Percentiles rank a stretch among this genome's conserved stretches.
Conservation (phyloP, 2,329 filamentous ascomycete species). For the Colletotrichum eleusines region DNA sequence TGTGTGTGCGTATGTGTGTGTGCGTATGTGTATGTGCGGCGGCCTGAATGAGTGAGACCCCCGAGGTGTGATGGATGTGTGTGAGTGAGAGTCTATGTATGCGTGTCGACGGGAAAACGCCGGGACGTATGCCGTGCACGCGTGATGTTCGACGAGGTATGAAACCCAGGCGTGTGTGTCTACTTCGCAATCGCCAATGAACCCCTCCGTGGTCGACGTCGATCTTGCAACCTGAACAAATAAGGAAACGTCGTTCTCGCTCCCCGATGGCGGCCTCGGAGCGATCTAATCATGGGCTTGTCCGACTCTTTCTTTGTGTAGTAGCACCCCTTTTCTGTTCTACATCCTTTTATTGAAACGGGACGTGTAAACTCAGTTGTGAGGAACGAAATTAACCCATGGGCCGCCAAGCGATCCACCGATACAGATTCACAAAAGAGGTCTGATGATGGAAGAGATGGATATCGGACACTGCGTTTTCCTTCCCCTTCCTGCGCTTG, state of each 20-base stretch:
- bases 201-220: not conserved
- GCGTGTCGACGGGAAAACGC: not conserved
- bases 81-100: not conserved
- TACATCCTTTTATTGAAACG: not conserved
- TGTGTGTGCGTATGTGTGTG: not conserved
- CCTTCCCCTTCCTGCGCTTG: too few species aligned
- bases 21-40: not conserved
- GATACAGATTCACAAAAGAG: not conserved
- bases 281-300: not conserved
- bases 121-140: not conserved
- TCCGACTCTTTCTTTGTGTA: too few species aligned
- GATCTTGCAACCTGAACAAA: not conserved
- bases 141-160: not conserved
- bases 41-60: not conserved
- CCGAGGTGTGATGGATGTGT: not conserved
- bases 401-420: not conserved
- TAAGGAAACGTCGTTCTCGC: conserved; percentile 1
- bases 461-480: conserved; percentile 4
- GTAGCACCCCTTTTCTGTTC: not conserved
- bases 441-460: not conserved
- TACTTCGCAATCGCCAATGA: not conserved
- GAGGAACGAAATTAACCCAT: too few species aligned
- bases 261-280: not conserved
- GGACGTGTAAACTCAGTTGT: not conserved
- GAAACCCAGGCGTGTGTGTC: not conserved